A percentile compares a stretch with the other conserved stretches of the same genome.
phyloP scores from a whole-genome alignment of 2,329 filamentous ascomycete species.

The Fusarium sp. region DNA sequence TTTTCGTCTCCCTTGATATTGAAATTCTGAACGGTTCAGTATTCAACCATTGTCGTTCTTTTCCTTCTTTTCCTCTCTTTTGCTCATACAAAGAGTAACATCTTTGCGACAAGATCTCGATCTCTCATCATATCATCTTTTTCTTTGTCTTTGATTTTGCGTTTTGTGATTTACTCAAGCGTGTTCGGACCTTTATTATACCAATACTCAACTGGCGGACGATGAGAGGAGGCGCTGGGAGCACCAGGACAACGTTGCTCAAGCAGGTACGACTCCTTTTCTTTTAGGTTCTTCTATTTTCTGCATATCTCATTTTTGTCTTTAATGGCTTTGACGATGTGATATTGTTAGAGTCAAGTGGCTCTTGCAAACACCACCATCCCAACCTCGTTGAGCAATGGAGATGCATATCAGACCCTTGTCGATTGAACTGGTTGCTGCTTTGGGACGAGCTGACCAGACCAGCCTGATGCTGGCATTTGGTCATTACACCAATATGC shows the following conservation, averaged over 20 bases:
- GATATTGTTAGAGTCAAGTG: slow-evolving; percentile 6
- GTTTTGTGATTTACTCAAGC: slow-evolving; percentile 16
- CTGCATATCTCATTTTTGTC: background rate
- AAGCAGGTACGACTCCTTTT: slow-evolving; percentile 31
- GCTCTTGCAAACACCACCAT: background rate
- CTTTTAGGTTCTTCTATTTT: background rate
- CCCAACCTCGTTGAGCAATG: background rate
- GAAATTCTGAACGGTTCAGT: slow-evolving; percentile 2
- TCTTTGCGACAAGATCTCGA: slow-evolving; percentile 12
- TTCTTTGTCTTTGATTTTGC: slow-evolving; percentile 21
- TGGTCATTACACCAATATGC: background rate
- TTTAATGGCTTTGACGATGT: background rate
- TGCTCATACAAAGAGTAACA: slow-evolving; percentile 6
- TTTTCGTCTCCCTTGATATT: slow-evolving; percentile 9
- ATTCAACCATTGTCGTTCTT: slow-evolving; percentile 1
- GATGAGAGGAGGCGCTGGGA: slow-evolving; percentile 27
- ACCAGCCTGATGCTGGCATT: background rate
- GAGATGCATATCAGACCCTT: background rate
- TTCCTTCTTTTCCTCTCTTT: background rate
- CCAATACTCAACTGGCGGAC: background rate
- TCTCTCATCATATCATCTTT: background rate
- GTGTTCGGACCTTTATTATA: slow-evolving; percentile 10
- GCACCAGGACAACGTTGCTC: slow-evolving; percentile 30
- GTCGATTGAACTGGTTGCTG: background rate
- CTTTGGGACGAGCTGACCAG: slow-evolving; percentile 1